Conservation (phyloP, 371 early-diverging fungal species). For the Mucor circinelloides region DNA sequence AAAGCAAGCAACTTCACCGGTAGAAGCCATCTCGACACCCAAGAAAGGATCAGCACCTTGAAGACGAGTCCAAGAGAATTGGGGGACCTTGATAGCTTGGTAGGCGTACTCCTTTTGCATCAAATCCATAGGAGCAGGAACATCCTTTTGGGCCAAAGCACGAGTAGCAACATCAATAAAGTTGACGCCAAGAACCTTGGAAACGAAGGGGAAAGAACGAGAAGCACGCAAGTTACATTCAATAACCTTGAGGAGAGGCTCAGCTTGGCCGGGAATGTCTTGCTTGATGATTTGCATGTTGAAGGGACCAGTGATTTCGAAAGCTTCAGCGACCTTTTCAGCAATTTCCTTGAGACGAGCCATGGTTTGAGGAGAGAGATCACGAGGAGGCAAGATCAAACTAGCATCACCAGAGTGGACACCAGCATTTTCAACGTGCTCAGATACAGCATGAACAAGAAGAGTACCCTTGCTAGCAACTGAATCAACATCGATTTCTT, state of each 20-base stretch:
- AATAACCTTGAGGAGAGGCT: slow-evolving; percentile 80
- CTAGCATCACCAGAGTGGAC: slow-evolving; percentile 97
- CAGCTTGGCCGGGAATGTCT: slow-evolving; percentile 29
- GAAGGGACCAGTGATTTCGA: slow-evolving; percentile 93
- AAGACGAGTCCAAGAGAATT: slow-evolving; percentile 93
- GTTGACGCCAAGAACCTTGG: slow-evolving; percentile 89
- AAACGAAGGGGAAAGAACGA: slow-evolving; percentile 95
- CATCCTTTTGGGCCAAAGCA: slow-evolving; percentile 68
- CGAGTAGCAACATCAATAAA: slow-evolving; percentile 89
- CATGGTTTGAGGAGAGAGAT: slow-evolving; percentile 68
- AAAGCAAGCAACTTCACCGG: slow-evolving; percentile 97
- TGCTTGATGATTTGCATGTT: slow-evolving; percentile 93
- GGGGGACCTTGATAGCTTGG: slow-evolving; percentile 91
- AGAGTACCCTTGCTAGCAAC: slow-evolving; percentile 86
- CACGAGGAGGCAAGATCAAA: slow-evolving; percentile 85
- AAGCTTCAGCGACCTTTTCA: slow-evolving; percentile 82
- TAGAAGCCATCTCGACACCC: slow-evolving; percentile 98
- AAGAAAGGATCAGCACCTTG: slow-evolving; percentile 94
- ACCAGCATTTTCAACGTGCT: slow-evolving; percentile 96
- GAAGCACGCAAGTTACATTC: slow-evolving; percentile 97
- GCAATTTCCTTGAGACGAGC: slow-evolving; percentile 74
- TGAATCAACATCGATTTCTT: slow-evolving; percentile 94
- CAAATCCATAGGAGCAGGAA: slow-evolving; percentile 66
- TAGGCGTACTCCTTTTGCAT: slow-evolving; percentile 68
- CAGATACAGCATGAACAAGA: slow-evolving; percentile 85